A percentile compares a stretch with the other conserved stretches of the same genome.
Evolutionary conservation across 1,284 basidiomycete species (phyloP).

Genomic region (Coniferiporia weirii): DNA sequence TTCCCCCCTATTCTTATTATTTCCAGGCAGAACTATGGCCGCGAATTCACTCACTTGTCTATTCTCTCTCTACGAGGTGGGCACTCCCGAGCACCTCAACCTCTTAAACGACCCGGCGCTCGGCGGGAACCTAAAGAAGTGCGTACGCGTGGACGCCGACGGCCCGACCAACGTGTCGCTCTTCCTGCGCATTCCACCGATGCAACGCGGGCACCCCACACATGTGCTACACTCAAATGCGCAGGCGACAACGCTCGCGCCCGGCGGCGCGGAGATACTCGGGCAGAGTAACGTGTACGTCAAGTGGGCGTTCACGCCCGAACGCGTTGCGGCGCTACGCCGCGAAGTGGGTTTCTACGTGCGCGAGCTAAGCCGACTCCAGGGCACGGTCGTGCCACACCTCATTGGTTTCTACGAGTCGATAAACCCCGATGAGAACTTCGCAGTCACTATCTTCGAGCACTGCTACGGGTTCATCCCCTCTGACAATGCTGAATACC

Average conservation of each 20-base stretch:
- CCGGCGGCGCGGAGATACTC: slow-evolving; percentile 1
- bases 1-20: too few species aligned
- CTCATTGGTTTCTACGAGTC: slow-evolving; percentile 31
- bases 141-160: not conserved
- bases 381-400: slow-evolving; percentile 31
- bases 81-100: not conserved
- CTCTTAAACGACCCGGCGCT: not conserved
- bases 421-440: slow-evolving; percentile 20
- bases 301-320: slow-evolving; percentile 26
- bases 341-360: slow-evolving; percentile 29
- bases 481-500: slow-evolving; percentile 20
- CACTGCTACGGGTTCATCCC: slow-evolving; percentile 27
- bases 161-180: not conserved
- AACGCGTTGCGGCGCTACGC: slow-evolving; percentile 22
- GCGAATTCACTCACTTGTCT: slow-evolving; percentile 1
- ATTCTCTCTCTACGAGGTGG: slow-evolving; percentile 1
- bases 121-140: slow-evolving; percentile 1
- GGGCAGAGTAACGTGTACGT: slow-evolving; percentile 19
- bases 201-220: not conserved
- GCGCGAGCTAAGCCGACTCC: slow-evolving; percentile 26
- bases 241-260: not conserved
- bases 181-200: slow-evolving; percentile 3
- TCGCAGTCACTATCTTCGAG: slow-evolving; percentile 35
- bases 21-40: too few species aligned
- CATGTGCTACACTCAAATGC: not conserved